These are phyloP conservation scores for Pseudomonodictys pantanalensis DNA, from an alignment of 495 filamentous ascomycete genomes.

Conservation along the genomic window DNA sequence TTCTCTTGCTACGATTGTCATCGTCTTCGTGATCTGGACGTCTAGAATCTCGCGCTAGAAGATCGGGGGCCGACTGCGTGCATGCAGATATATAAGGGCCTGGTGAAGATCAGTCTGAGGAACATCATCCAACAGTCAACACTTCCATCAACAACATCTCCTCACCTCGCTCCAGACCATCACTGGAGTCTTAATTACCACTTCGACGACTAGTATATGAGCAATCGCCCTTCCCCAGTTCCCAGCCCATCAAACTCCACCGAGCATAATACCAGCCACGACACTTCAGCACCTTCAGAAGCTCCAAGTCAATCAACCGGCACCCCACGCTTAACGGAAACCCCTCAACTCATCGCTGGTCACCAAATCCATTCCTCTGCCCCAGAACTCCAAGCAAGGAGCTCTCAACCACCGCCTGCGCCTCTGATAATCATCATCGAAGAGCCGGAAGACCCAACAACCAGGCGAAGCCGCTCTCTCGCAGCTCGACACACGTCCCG, in stretches of 20 bases:
- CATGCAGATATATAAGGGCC: conserved; percentile 17
- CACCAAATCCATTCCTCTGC: background rate
- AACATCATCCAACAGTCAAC: background rate
- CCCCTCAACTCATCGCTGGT: conserved; percentile 13
- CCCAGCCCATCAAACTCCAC: conserved; percentile 18
- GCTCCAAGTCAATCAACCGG: background rate
- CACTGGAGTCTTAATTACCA: background rate
- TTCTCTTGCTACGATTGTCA: conserved; percentile 8
- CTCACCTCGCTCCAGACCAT: background rate
- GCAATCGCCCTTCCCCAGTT: conserved; percentile 5
- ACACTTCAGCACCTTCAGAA: background rate
- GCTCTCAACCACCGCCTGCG: background rate
- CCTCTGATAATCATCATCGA: conserved; percentile 23
- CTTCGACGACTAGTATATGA: conserved; percentile 15
- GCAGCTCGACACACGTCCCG: conserved; percentile 11
- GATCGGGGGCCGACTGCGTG: background rate
- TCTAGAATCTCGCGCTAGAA: conserved; percentile 1
- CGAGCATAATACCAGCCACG: background rate
- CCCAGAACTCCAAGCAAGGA: background rate
- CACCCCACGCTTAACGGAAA: conserved; percentile 2
- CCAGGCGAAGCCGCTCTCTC: conserved; percentile 14
- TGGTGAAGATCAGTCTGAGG: conserved; percentile 10
- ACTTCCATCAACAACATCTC: conserved; percentile 5
- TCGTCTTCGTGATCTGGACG: conserved; percentile 8
- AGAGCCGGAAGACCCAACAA: background rate